These are phyloP conservation scores for Sonneratia caseolaris DNA, from an alignment of 345 rosid species.

Conservation along the genomic window DNA sequence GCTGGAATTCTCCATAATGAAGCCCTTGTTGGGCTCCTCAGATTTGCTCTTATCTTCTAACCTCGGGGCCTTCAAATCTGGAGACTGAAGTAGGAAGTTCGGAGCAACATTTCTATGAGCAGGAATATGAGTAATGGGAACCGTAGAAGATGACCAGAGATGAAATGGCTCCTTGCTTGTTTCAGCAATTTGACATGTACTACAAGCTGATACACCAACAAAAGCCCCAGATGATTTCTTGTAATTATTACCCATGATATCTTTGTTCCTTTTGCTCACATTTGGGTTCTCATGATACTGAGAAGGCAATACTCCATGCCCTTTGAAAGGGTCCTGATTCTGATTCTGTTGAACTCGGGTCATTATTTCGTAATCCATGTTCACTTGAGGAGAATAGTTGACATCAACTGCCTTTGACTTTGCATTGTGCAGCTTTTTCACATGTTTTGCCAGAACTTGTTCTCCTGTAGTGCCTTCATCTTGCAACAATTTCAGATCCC, in stretches of 20 bases:
- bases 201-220: conserved; percentile 27
- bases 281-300: conserved; percentile 34
- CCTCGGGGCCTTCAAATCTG: conserved; percentile 15
- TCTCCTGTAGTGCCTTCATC: conserved; percentile 31
- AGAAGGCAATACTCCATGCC: conserved; percentile 28
- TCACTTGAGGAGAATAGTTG: conserved; percentile 21
- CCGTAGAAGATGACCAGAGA: conserved; percentile 34
- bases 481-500: conserved; percentile 25
- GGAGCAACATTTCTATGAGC: conserved; percentile 26
- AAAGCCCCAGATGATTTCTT: conserved; percentile 9
- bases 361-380: conserved; percentile 11
- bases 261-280: conserved; percentile 40
- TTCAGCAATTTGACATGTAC: conserved; percentile 36
- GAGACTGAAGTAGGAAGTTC: conserved; percentile 23
- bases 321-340: conserved; percentile 15
- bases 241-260: conserved; percentile 6
- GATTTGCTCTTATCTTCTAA: neutral
- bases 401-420: conserved; percentile 31
- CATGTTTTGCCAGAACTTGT: conserved; percentile 28
- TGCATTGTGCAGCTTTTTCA: conserved; percentile 29
- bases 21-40: conserved; percentile 39
- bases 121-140: conserved; percentile 33
- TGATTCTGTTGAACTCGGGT: conserved; percentile 22
- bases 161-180: conserved; percentile 39
- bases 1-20: conserved; percentile 26